Conservation (phyloP, 352 stramenopile genomes). For the Chrysophaeum taylorii region DNA sequence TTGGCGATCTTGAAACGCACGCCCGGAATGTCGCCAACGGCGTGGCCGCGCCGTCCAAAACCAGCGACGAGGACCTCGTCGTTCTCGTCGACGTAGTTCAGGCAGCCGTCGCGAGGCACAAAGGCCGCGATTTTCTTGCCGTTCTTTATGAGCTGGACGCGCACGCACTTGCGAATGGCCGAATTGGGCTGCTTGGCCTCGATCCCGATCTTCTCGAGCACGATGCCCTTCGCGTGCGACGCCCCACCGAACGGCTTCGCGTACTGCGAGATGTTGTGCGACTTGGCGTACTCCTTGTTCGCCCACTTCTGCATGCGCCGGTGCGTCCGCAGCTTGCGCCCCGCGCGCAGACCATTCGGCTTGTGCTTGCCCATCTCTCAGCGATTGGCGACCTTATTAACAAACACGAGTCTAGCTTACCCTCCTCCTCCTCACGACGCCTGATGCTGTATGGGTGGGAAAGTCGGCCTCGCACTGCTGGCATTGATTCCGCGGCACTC, state of each 20-base stretch:
- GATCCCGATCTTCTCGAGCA: conserved; percentile 99
- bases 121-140: conserved; percentile 99
- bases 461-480: no score
- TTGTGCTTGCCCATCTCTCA: conserved; percentile 71
- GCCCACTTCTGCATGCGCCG: conserved; percentile 93
- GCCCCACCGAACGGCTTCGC: conserved; percentile 87
- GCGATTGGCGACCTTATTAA: no score
- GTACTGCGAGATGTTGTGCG: conserved; percentile 13
- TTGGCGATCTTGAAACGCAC: conserved; percentile 99
- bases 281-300: conserved; percentile 57
- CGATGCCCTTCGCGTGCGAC: conserved; percentile 99
- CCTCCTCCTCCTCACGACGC: no score
- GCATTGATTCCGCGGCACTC: no score
- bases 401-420: no score
- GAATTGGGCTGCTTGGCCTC: conserved; percentile 99
- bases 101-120: conserved; percentile 98
- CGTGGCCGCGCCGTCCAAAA: conserved; percentile 97
- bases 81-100: conserved; percentile 99
- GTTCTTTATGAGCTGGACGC: conserved; percentile 99
- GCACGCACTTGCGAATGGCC: conserved; percentile 99
- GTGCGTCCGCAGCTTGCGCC: conserved; percentile 98
- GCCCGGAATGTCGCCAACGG: conserved; percentile 99
- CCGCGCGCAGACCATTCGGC: conserved; percentile 94
- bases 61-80: conserved; percentile 99
- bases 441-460: no score